Evolutionary conservation across 1,284 basidiomycete species (phyloP).

Genomic region (Porodaedalea pini): DNA sequence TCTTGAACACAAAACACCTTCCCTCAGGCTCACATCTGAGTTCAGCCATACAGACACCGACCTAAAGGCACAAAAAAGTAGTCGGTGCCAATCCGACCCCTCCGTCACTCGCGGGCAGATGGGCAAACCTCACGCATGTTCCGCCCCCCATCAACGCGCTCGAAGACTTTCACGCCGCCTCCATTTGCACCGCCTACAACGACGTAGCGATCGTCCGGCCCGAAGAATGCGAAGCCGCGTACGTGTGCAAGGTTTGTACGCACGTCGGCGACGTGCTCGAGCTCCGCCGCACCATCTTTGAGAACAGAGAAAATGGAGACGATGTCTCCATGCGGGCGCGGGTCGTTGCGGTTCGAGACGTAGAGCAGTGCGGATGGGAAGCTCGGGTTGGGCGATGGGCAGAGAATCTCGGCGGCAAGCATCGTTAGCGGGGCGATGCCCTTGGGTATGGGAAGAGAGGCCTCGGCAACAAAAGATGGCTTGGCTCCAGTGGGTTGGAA

Average conservation of each 20-base stretch:
- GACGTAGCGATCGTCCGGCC: constrained; percentile 28
- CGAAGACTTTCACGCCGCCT: constrained; percentile 34
- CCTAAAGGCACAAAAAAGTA: not conserved
- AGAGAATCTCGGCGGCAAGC: constrained; percentile 57
- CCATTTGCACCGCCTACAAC: constrained; percentile 31
- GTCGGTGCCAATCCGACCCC: not conserved
- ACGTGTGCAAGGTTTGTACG: constrained; percentile 32
- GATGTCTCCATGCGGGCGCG: constrained; percentile 55
- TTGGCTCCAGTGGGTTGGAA: constrained; percentile 33
- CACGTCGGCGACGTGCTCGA: constrained; percentile 26
- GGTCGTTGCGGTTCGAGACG: constrained; percentile 61
- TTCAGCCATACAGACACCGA: not conserved
- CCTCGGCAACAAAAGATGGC: constrained; percentile 40
- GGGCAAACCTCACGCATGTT: not conserved
- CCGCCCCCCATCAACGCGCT: constrained; percentile 23
- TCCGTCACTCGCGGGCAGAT: not conserved
- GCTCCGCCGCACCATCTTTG: constrained; percentile 8
- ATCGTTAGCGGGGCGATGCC: constrained; percentile 35
- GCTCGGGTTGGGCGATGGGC: constrained; percentile 41
- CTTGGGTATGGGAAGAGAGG: constrained; percentile 45
- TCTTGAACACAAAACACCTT: too few relatives aligned
- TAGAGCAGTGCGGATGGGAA: constrained; percentile 53
- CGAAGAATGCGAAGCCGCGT: constrained; percentile 30
- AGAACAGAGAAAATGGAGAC: constrained; percentile 49
- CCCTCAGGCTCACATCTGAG: not conserved